Conservation (phyloP, 257 asterid genomes). For the Forsythia suspensa region DNA sequence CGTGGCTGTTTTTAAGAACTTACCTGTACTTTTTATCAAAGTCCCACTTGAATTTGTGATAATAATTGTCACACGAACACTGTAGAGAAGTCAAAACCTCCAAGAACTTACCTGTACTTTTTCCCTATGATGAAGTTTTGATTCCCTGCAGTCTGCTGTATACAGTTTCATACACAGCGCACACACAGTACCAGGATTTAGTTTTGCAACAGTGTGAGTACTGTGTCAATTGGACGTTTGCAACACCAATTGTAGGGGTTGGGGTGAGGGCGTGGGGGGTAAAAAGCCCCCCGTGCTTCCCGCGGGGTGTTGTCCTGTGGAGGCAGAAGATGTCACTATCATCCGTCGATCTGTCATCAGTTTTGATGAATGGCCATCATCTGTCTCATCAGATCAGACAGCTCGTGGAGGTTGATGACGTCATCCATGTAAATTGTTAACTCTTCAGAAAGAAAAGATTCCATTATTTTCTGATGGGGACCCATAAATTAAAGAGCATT, state of each 20-base stretch:
- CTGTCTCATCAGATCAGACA: conserved; percentile 38
- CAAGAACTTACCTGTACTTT: conserved; percentile 20
- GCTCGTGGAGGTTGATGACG: conserved; percentile 30
- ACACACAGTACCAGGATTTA: conserved; percentile 11
- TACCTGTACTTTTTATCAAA: too few relatives aligned
- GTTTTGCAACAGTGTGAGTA: conserved; percentile 1
- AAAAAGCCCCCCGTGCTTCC: conserved; percentile 59
- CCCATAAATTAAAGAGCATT: not conserved
- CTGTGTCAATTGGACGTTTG: not conserved
- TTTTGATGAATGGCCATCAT: conserved; percentile 20
- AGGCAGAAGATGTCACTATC: conserved; percentile 27
- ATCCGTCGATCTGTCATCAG: conserved; percentile 44
- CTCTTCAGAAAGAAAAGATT: not conserved
- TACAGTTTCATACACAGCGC: not conserved
- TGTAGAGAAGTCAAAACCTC: conserved; percentile 41
- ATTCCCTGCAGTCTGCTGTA: not conserved
- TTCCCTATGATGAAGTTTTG: conserved; percentile 8
- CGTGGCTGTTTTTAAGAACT: too few relatives aligned
- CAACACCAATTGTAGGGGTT: not conserved
- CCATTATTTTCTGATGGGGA: not conserved
- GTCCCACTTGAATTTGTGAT: not conserved
- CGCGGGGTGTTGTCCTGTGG: conserved; percentile 58
- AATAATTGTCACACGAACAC: not conserved
- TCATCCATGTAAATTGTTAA: conserved; percentile 5
- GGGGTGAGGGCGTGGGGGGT: not conserved